phyloP scores from a whole-genome alignment of 768 basidiomycete genomes.

The Phallus indusiatus region DNA sequence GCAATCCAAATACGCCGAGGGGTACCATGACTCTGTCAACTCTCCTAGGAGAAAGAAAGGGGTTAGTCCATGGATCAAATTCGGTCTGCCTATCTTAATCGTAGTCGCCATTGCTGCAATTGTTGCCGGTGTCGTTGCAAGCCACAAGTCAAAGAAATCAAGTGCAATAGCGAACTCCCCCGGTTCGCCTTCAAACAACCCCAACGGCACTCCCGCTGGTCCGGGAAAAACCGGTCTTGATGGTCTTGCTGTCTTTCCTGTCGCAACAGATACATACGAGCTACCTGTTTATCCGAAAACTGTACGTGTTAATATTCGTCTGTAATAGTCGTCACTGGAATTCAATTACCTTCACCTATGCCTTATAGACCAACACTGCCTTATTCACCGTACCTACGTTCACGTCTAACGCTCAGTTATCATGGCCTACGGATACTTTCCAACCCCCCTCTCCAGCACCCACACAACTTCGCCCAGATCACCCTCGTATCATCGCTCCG shows the following conservation, averaged over 20 bases:
- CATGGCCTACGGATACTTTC: conserved; percentile 80
- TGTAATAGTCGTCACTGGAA: neutral
- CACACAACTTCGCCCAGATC: conserved; percentile 59
- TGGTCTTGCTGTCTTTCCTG: conserved; percentile 58
- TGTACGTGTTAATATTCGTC: conserved; percentile 43
- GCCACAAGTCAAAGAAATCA: conserved; percentile 38
- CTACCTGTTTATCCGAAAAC: conserved; percentile 84
- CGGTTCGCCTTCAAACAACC: conserved; percentile 12
- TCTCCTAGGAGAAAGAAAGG: conserved; percentile 36
- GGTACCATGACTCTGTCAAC: conserved; percentile 54
- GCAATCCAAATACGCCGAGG: conserved; percentile 55
- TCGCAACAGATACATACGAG: conserved; percentile 72
- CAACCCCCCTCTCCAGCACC: conserved; percentile 51
- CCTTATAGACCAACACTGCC: conserved; percentile 61
- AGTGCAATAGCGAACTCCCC: conserved; percentile 13
- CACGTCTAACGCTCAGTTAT: conserved; percentile 32
- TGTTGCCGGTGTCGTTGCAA: conserved; percentile 74
- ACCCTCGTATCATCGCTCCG: conserved; percentile 89
- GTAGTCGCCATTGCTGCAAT: conserved; percentile 58
- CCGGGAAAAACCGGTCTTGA: conserved; percentile 38
- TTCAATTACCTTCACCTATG: conserved; percentile 1
- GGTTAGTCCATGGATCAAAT: conserved; percentile 63
- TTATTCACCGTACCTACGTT: conserved; percentile 68
- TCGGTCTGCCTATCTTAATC: conserved; percentile 58
- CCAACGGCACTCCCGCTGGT: conserved; percentile 43